A percentile compares a stretch with the other conserved stretches of the same genome.
Evolutionary conservation across 2,329 filamentous ascomycete species (phyloP).

Genomic region (Atkinsonella texensis): DNA sequence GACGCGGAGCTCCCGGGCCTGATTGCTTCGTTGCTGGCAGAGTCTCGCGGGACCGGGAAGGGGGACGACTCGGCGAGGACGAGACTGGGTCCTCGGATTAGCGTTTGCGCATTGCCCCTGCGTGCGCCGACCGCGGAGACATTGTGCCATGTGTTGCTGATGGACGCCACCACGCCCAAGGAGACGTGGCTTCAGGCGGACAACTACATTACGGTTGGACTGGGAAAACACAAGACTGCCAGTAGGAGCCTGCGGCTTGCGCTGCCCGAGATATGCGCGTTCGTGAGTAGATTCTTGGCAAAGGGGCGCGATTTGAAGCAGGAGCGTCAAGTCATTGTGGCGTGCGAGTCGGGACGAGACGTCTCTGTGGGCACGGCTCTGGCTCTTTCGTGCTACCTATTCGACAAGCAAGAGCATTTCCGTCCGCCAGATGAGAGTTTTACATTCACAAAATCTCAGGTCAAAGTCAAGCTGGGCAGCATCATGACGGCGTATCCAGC

Average conservation of each 20-base stretch:
- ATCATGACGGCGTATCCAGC: slow-evolving; percentile 70
- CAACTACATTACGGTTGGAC: slow-evolving; percentile 42
- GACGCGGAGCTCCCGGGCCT: slow-evolving; percentile 51
- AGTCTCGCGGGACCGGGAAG: not conserved
- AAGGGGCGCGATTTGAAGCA: not conserved
- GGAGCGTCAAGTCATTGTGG: slow-evolving; percentile 36
- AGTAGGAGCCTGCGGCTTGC: slow-evolving; percentile 71
- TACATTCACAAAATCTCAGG: slow-evolving; percentile 58
- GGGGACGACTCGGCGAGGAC: not conserved
- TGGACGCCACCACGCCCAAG: slow-evolving; percentile 29
- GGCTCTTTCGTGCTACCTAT: slow-evolving; percentile 62
- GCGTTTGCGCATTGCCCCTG: slow-evolving; percentile 24
- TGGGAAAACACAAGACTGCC: slow-evolving; percentile 63
- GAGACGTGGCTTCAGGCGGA: slow-evolving; percentile 28
- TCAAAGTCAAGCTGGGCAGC: slow-evolving; percentile 67
- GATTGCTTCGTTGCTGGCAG: slow-evolving; percentile 28
- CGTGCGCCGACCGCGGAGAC: slow-evolving; percentile 2
- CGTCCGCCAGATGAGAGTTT: slow-evolving; percentile 13
- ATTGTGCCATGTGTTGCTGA: slow-evolving; percentile 31
- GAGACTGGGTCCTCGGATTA: slow-evolving; percentile 24
- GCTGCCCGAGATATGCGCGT: slow-evolving; percentile 49
- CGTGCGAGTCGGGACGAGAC: slow-evolving; percentile 69
- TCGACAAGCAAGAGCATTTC: slow-evolving; percentile 47
- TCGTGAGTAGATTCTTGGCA: slow-evolving; percentile 32
- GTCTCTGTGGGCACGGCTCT: slow-evolving; percentile 68